These are phyloP conservation scores for Apiotrichum sp. DNA, from an alignment of 1,284 basidiomycete species.

Conservation along the genomic window DNA sequence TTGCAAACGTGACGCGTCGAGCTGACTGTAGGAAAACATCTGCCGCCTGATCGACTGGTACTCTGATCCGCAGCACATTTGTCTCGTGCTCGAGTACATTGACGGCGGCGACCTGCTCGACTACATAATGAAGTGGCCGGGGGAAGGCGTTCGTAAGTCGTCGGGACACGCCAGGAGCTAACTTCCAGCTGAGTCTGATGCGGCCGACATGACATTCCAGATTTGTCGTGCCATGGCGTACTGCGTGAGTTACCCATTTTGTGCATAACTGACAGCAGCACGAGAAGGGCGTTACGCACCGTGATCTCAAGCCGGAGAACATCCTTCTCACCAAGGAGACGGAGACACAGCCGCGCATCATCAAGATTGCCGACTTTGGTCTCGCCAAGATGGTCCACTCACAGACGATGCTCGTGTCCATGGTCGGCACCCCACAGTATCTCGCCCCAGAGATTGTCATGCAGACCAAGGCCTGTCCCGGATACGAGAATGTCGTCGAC, in stretches of 20 bases:
- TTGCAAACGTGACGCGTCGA: not conserved
- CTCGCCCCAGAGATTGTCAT: constrained; percentile 59
- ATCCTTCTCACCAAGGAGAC: constrained; percentile 40
- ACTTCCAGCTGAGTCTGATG: constrained; percentile 39
- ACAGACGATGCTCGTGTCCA: constrained; percentile 42
- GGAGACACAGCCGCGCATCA: constrained; percentile 19
- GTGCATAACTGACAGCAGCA: constrained; percentile 29
- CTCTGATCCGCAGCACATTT: constrained; percentile 61
- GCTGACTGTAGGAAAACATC: constrained; percentile 58
- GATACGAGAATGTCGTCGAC: constrained; percentile 77
- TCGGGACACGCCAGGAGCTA: not conserved
- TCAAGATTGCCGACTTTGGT: constrained; percentile 79
- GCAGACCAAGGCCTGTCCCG: constrained; percentile 56
- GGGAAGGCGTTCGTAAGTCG: constrained; percentile 55
- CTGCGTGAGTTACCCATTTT: constrained; percentile 26
- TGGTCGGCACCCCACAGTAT: constrained; percentile 49
- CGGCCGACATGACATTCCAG: constrained; percentile 36
- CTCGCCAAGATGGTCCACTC: constrained; percentile 65
- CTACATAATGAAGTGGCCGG: constrained; percentile 57
- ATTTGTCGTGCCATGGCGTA: constrained; percentile 48
- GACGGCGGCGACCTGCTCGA: constrained; percentile 85
- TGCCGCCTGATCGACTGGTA: constrained; percentile 74
- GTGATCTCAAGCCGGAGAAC: constrained; percentile 80
- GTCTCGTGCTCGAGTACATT: constrained; percentile 54
- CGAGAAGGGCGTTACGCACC: constrained; percentile 59